Percentiles rank a stretch among this genome's conserved stretches.
Conservation (phyloP, 1,284 basidiomycete species). For the Boletellus deceptivus region DNA sequence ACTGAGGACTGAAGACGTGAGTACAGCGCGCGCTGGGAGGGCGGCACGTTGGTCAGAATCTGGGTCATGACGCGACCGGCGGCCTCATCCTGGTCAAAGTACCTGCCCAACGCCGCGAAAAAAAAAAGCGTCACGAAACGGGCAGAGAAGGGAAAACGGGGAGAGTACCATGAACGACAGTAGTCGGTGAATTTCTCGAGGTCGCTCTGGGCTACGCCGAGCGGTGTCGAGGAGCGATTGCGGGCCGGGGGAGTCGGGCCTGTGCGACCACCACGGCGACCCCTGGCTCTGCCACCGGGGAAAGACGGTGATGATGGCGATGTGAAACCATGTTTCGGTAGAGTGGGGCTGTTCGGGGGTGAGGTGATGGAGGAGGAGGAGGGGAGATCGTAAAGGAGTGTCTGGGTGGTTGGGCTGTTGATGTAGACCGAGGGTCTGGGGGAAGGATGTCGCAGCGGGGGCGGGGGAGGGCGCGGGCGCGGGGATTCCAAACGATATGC, state of each 20-base stretch:
- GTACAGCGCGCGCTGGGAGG: constrained; percentile 74
- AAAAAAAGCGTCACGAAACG: background rate
- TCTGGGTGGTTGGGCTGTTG: constrained; percentile 37
- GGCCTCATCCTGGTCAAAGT: constrained; percentile 73
- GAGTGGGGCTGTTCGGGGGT: constrained; percentile 49
- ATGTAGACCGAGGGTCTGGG: constrained; percentile 44
- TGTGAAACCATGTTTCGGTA: constrained; percentile 35
- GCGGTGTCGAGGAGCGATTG: constrained; percentile 63
- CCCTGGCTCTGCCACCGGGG: constrained; percentile 39
- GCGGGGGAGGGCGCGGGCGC: constrained; percentile 60
- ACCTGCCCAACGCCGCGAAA: constrained; percentile 47
- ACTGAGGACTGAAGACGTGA: constrained; percentile 74
- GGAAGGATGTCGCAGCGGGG: constrained; percentile 56
- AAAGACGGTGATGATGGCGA: constrained; percentile 63
- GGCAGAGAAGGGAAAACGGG: background rate
- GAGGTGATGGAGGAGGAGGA: constrained; percentile 48
- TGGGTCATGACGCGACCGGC: constrained; percentile 75
- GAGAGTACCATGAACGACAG: constrained; percentile 65
- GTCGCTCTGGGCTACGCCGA: constrained; percentile 55
- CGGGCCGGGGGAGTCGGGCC: constrained; percentile 49
- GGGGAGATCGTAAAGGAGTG: constrained; percentile 74
- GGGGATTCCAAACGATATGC: constrained; percentile 65
- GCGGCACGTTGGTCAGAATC: constrained; percentile 68
- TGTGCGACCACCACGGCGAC: constrained; percentile 47
- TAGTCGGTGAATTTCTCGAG: constrained; percentile 70